Evolutionary conservation across 371 early-diverging fungal species (phyloP), one percentile per base, ranked within the genome.

Genomic region (Mortierella sp.): DNA sequence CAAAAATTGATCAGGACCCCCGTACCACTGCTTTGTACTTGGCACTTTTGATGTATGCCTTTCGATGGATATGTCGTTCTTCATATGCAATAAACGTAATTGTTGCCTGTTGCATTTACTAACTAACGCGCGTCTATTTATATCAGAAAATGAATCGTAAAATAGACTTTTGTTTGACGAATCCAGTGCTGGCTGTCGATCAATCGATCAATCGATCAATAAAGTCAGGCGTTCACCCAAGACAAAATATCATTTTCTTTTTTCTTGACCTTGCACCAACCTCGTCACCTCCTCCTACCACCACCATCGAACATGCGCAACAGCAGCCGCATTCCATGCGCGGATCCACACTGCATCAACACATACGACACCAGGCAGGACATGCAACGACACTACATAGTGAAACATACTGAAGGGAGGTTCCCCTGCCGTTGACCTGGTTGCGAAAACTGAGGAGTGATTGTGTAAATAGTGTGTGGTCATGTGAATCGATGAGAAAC

Each of bases 351-450:
- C 54, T 64, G 64, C 55, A 64, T n/a, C 22, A 29, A 54, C 40
- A 64, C 32, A 54, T 54, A 64, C 64, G 23, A 28, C 28, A 53
- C 22, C 2, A 64, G 26, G 23, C 1, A 0, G 34, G 26, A 12
- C 55, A 64, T 64, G 64, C 64, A 53, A 2, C 47, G 9, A 64
- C 64, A 54, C 54, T 64, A 54, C 45, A 12, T 54, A 35, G 53
- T 54, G 37, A 64, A 54, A 37, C 64, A 64, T 40, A 64, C 53
- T 1, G 54, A 64, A 31, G 37, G 19, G 64, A 23, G 35, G 19
- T 54, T 64, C 64, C 64, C 64, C 29, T 64, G 64, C 28, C 53
- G 64, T n/a, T 66, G 17, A 28, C 4, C 66, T 54, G 57, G 57
- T 28, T 66, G 66, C 35, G 34, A 57, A 66, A 13, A 0, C 23